Percentiles rank a stretch among this genome's conserved stretches.
These are phyloP conservation scores for Cubamyces sp. DNA, from an alignment of 768 basidiomycete genomes.

Conservation along the genomic window DNA sequence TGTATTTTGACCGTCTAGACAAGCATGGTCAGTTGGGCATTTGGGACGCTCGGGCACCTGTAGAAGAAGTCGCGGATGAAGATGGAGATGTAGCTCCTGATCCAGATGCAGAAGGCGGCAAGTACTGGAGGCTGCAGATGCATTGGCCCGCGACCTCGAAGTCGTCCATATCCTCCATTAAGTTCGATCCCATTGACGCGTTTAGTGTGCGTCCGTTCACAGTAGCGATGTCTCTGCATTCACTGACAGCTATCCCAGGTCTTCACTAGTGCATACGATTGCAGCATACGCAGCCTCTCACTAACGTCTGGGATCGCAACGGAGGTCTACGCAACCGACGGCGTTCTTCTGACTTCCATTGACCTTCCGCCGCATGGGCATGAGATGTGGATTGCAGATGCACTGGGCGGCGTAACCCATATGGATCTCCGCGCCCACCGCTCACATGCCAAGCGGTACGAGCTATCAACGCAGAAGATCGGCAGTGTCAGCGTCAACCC, in stretches of 20 bases:
- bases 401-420: slow-evolving; percentile 70
- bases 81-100: slow-evolving; percentile 47
- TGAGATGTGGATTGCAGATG: slow-evolving; percentile 87
- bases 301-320: slow-evolving; percentile 73
- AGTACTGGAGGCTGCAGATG: slow-evolving; percentile 76
- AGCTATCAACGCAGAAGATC: slow-evolving; percentile 72
- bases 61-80: slow-evolving; percentile 68
- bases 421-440: slow-evolving; percentile 70
- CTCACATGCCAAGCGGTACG: slow-evolving; percentile 61
- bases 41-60: slow-evolving; percentile 80
- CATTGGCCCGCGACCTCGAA: slow-evolving; percentile 85
- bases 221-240: background rate
- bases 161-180: slow-evolving; percentile 80
- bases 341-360: slow-evolving; percentile 67
- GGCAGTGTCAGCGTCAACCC: slow-evolving; percentile 84
- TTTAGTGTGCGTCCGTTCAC: slow-evolving; percentile 57
- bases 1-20: slow-evolving; percentile 46
- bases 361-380: slow-evolving; percentile 69
- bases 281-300: slow-evolving; percentile 72
- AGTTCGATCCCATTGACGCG: slow-evolving; percentile 74
- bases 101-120: slow-evolving; percentile 62
- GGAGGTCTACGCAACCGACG: slow-evolving; percentile 68
- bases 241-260: slow-evolving; percentile 46
- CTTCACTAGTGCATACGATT: slow-evolving; percentile 83
- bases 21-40: slow-evolving; percentile 84